Percentiles rank a stretch among this genome's conserved stretches.
These are phyloP conservation scores for Triticum turgidum DNA, from an alignment of 176 grass and related monocot genomes.

Conservation along the genomic window DNA sequence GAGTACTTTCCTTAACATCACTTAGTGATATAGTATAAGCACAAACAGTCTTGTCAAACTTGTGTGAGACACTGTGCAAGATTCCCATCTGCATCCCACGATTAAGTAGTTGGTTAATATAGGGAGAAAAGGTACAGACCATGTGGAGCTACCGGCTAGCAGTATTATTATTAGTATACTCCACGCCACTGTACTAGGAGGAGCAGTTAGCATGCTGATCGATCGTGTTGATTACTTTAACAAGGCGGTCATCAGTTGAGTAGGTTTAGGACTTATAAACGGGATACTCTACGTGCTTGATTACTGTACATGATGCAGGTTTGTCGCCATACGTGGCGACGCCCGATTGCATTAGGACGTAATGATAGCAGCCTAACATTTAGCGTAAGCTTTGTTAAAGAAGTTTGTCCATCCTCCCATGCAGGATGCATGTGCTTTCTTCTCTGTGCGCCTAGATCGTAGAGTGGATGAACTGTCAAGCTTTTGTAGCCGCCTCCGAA, in stretches of 20 bases:
- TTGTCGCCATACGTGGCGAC: neutral
- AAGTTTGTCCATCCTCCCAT: neutral
- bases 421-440: constrained; percentile 11
- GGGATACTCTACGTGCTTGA: neutral
- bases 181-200: neutral
- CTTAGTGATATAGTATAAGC: neutral
- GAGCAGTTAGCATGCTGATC: neutral
- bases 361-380: neutral
- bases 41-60: neutral
- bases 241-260: neutral
- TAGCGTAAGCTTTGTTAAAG: constrained; percentile 24
- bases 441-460: neutral
- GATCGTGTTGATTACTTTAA: neutral
- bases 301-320: neutral
- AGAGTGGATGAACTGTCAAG: neutral
- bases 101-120: neutral
- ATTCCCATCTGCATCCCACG: neutral
- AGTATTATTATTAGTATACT: neutral
- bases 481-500: neutral
- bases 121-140: neutral
- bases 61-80: neutral
- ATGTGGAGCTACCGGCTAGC: neutral
- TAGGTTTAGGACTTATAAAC: neutral
- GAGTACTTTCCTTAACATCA: neutral
- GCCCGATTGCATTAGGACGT: neutral